phyloP scores from a whole-genome alignment of 805 yeast species.

The Metschnikowia bowlesiae region DNA sequence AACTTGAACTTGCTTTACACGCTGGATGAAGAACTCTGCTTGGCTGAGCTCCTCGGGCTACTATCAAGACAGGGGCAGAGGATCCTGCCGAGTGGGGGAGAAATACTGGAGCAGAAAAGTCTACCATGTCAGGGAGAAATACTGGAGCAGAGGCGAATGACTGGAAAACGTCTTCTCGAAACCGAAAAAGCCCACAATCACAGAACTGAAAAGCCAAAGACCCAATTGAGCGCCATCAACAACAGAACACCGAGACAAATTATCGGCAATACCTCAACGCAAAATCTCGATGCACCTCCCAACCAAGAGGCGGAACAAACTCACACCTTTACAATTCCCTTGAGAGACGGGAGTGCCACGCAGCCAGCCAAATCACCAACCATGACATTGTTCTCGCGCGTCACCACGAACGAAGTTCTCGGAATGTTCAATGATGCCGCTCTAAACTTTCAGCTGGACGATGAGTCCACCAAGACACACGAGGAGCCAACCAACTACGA shows the following conservation, averaged over 20 bases:
- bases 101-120: neutral
- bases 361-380: conserved; percentile 62
- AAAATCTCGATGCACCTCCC: neutral
- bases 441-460: conserved; percentile 25
- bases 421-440: conserved; percentile 68
- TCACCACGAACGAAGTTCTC: conserved; percentile 69
- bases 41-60: conserved; percentile 57
- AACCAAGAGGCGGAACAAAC: conserved; percentile 10
- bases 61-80: neutral
- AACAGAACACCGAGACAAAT: neutral
- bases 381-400: conserved; percentile 67
- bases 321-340: conserved; percentile 41
- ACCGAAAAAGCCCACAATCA: neutral
- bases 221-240: neutral
- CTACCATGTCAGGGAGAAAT: neutral
- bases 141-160: neutral
- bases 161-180: neutral
- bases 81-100: neutral
- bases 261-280: neutral
- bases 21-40: conserved; percentile 48
- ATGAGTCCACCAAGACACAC: conserved; percentile 22
- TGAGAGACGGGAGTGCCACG: conserved; percentile 33
- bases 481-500: conserved; percentile 33
- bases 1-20: conserved; percentile 58
- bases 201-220: too few species aligned